phyloP scores from a whole-genome alignment of 805 yeast species.

The Candida takata region DNA sequence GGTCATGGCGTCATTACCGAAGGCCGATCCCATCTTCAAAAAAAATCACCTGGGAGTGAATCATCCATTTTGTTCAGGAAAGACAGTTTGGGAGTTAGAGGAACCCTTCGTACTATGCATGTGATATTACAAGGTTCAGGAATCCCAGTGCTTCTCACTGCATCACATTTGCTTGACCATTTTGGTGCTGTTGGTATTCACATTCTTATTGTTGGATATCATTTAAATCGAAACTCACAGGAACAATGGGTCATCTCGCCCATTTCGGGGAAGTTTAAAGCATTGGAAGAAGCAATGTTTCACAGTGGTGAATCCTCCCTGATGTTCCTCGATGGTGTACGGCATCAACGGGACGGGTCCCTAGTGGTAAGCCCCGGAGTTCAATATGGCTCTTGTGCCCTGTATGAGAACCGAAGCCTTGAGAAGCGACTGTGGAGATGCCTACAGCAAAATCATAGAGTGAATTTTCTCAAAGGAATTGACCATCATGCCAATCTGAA shows the following conservation, averaged over 20 bases:
- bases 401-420: neutral
- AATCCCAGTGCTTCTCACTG: constrained; percentile 3
- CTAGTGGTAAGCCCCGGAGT: constrained; percentile 1
- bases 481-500: neutral
- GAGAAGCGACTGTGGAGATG: neutral
- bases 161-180: neutral
- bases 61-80: no score
- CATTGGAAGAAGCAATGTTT: constrained; percentile 2
- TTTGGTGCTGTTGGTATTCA: neutral
- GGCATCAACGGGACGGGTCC: neutral
- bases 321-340: constrained; percentile 1
- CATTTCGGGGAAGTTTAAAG: neutral
- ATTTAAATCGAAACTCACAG: neutral
- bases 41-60: no score
- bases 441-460: neutral
- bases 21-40: no score
- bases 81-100: no score
- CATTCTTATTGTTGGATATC: neutral
- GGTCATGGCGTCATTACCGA: neutral
- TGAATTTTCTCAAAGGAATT: neutral
- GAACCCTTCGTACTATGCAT: constrained; percentile 3
- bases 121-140: constrained; percentile 5
- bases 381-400: neutral
- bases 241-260: neutral
- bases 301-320: neutral